phyloP scores from a whole-genome alignment of 1,139 yeast species.

The Hemisphaericaspora xylofermentans region DNA sequence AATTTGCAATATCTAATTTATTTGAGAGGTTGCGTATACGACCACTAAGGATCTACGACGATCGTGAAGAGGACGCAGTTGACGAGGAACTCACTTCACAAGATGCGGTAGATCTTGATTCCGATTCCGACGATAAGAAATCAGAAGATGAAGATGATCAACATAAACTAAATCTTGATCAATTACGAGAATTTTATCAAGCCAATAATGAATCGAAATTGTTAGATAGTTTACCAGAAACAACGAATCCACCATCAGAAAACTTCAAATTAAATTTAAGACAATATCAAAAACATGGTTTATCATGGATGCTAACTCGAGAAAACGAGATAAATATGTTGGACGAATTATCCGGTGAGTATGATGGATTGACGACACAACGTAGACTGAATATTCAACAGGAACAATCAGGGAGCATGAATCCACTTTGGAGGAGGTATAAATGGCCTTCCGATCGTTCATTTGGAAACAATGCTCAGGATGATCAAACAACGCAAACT shows the following conservation, averaged over 20 bases:
- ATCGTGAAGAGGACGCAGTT: conserved; percentile 12
- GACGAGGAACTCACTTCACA: not conserved
- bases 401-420: conserved; percentile 48
- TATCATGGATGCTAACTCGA: conserved; percentile 77
- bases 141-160: conserved; percentile 10
- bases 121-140: conserved; percentile 16
- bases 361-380: conserved; percentile 28
- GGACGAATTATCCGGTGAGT: conserved; percentile 28
- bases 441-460: conserved; percentile 53
- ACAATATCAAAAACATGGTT: conserved; percentile 75
- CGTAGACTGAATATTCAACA: conserved; percentile 25
- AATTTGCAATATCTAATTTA: conserved; percentile 54
- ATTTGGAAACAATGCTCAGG: not conserved
- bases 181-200: conserved; percentile 71
- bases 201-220: conserved; percentile 58
- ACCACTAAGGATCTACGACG: conserved; percentile 17
- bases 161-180: conserved; percentile 63
- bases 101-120: conserved; percentile 8
- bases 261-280: conserved; percentile 60
- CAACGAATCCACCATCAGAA: conserved; percentile 53
- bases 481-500: conserved; percentile 2
- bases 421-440: conserved; percentile 85
- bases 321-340: conserved; percentile 53
- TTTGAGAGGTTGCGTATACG: conserved; percentile 46
- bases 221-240: conserved; percentile 55